phyloP scores from a whole-genome alignment of 1,284 basidiomycete genomes.

The Lentinula novae-zelandiae region DNA sequence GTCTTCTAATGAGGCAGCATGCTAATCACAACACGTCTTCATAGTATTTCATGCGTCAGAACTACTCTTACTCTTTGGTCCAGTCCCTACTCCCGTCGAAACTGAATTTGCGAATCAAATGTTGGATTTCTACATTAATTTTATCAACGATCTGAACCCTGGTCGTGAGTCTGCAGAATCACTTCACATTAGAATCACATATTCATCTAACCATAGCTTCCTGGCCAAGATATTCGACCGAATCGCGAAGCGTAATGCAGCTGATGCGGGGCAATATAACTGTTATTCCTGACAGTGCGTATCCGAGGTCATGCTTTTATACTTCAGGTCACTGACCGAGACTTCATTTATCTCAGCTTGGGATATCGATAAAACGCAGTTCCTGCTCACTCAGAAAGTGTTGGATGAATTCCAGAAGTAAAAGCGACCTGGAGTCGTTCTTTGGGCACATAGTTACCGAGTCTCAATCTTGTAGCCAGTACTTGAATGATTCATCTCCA shows the following conservation, averaged over 20 bases:
- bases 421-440: background rate
- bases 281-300: conserved; percentile 44
- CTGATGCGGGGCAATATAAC: conserved; percentile 47
- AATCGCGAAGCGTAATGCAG: conserved; percentile 39
- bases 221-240: conserved; percentile 39
- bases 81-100: conserved; percentile 39
- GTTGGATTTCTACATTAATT: conserved; percentile 51
- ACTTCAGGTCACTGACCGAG: background rate
- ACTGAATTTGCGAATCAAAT: conserved; percentile 41
- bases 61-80: conserved; percentile 44
- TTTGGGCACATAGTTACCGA: background rate
- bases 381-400: conserved; percentile 37
- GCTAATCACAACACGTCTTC: background rate
- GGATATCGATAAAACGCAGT: conserved; percentile 26
- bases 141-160: conserved; percentile 48
- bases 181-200: background rate
- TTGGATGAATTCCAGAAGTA: conserved; percentile 45
- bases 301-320: background rate
- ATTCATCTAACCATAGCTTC: conserved; percentile 24
- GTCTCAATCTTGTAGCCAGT: too few relatives aligned
- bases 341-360: background rate
- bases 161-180: conserved; percentile 27
- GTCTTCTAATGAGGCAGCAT: background rate
- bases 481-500: too few relatives aligned
- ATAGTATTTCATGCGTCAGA: conserved; percentile 51